These are phyloP conservation scores for Corymbia calophylla DNA, from an alignment of 441 rosid species.

Conservation along the genomic window DNA sequence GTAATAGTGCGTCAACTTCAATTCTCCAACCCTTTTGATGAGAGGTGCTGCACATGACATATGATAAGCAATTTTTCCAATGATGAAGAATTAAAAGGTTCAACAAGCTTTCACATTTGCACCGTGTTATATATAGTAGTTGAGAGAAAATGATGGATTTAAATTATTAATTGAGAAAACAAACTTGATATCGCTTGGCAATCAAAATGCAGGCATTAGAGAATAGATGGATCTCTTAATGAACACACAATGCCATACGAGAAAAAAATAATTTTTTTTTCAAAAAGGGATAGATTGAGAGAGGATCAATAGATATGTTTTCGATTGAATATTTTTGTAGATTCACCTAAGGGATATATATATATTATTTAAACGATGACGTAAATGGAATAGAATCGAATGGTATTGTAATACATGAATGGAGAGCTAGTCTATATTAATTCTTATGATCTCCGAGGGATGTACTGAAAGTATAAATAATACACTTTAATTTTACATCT, in stretches of 20 bases:
- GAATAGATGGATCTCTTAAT: background rate
- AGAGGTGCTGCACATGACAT: background rate
- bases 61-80: background rate
- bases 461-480: background rate
- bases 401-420: background rate
- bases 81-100: background rate
- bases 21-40: background rate
- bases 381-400: background rate
- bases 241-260: background rate
- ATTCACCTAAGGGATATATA: background rate
- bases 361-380: background rate
- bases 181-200: background rate
- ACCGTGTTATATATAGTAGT: background rate
- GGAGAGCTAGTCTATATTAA: background rate
- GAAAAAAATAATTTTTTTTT: no score
- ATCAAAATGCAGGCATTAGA: background rate
- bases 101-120: background rate
- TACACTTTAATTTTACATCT: background rate
- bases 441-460: background rate
- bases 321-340: background rate
- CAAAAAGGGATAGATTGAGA: fast-evolving
- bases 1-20: background rate
- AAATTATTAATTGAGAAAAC: background rate
- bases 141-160: background rate
- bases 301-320: background rate